Evolutionary conservation across 352 stramenopile genomes (phyloP).

Genomic region (Globisporangium carolinianum): DNA sequence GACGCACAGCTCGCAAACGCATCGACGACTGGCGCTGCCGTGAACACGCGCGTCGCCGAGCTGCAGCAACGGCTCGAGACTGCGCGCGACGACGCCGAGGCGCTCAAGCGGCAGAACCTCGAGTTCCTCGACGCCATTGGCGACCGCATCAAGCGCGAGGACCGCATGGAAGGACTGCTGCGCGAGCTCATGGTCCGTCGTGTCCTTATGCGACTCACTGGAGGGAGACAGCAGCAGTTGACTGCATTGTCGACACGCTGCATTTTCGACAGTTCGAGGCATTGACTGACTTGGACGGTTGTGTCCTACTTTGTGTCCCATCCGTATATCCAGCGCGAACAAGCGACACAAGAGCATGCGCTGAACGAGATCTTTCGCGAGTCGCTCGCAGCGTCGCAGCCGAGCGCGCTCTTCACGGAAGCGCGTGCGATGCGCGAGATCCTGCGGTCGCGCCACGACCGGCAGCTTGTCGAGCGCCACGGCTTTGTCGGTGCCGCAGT

Average conservation of each 20-base stretch:
- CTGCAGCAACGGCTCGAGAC: conserved; percentile 28
- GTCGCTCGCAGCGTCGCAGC: conserved; percentile 6
- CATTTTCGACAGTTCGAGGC: no score
- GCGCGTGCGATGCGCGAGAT: conserved; percentile 33
- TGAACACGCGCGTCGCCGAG: conserved; percentile 9
- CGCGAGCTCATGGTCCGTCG: conserved; percentile 26
- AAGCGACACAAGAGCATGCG: conserved; percentile 19
- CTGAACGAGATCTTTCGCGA: conserved; percentile 22
- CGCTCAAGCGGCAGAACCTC: conserved; percentile 38
- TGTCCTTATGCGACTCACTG: no score
- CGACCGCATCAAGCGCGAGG: conserved; percentile 41
- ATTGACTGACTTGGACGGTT: no score
- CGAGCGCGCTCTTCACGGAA: conserved; percentile 13
- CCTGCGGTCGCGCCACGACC: conserved; percentile 30
- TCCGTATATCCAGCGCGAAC: conserved; percentile 15
- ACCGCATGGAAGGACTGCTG: conserved; percentile 49
- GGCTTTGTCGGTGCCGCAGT: conserved; percentile 19
- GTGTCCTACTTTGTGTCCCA: neutral
- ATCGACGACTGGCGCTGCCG: conserved; percentile 2
- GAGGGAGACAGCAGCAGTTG: no score
- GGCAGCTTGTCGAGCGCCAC: conserved; percentile 25
- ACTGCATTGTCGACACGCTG: no score
- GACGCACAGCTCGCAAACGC: conserved; percentile 24
- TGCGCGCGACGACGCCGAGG: conserved; percentile 22
- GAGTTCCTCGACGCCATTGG: conserved; percentile 36